phyloP scores from a whole-genome alignment of 495 filamentous ascomycete genomes.

The Clavariopsis aquatica region DNA sequence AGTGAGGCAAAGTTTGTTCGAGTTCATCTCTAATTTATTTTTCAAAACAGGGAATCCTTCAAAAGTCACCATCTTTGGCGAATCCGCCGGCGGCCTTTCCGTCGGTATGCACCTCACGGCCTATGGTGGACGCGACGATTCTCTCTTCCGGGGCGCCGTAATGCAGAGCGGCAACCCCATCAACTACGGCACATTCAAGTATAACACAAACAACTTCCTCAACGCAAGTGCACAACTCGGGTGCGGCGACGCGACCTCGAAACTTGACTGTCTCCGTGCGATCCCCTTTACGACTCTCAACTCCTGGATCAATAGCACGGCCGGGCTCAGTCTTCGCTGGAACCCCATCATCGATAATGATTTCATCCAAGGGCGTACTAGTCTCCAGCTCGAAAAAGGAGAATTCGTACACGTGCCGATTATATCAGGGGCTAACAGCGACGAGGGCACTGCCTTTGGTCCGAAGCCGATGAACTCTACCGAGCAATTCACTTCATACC shows the following conservation, averaged over 20 bases:
- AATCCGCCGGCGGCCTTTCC: constrained; percentile 35
- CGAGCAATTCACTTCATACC: constrained; percentile 45
- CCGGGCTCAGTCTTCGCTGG: constrained; percentile 36
- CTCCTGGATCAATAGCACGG: constrained; percentile 53
- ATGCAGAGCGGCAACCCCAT: constrained; percentile 50
- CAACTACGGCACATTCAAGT: constrained; percentile 35
- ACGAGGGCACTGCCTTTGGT: constrained; percentile 65
- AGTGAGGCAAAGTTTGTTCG: too few relatives aligned
- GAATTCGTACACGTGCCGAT: constrained; percentile 60
- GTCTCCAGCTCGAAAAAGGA: constrained; percentile 44
- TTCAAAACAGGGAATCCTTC: constrained; percentile 38
- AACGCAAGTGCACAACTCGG: constrained; percentile 42
- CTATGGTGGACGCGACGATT: constrained; percentile 49
- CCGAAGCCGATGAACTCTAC: constrained; percentile 50
- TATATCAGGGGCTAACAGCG: constrained; percentile 60
- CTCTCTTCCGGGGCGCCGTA: constrained; percentile 57
- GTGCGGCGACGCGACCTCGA: constrained; percentile 46
- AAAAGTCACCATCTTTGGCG: constrained; percentile 44
- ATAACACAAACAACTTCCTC: constrained; percentile 26
- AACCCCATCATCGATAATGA: constrained; percentile 56
- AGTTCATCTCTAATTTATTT: too few relatives aligned
- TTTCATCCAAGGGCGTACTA: constrained; percentile 45
- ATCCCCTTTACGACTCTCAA: constrained; percentile 61
- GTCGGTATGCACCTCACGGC: constrained; percentile 46
- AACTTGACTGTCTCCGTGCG: constrained; percentile 51